A percentile compares a stretch with the other conserved stretches of the same genome.
phyloP scores from a whole-genome alignment of 768 basidiomycete genomes.

The Butyriboletus loyo region DNA sequence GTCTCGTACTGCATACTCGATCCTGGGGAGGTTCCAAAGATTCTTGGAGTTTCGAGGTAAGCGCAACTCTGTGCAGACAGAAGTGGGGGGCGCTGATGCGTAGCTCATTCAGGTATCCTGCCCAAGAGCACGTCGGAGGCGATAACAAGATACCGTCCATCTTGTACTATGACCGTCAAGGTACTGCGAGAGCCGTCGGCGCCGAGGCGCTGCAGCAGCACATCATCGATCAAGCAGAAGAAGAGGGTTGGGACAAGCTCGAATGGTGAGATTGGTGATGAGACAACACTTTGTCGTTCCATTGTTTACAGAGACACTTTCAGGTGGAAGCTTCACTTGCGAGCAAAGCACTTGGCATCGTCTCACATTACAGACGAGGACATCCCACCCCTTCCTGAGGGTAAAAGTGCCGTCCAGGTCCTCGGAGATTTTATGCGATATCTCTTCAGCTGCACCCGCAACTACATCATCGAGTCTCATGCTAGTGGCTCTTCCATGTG shows the following conservation, averaged over 20 bases:
- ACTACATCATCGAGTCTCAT: conserved; percentile 23
- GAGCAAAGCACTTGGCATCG: conserved; percentile 23
- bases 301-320: background rate
- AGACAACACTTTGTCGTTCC: background rate
- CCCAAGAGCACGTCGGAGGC: conserved; percentile 43
- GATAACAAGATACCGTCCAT: conserved; percentile 50
- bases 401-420: conserved; percentile 18
- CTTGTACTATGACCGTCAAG: conserved; percentile 45
- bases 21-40: conserved; percentile 32
- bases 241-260: conserved; percentile 35
- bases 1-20: conserved; percentile 37
- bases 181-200: conserved; percentile 39
- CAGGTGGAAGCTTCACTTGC: conserved; percentile 38
- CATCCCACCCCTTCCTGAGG: conserved; percentile 23
- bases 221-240: conserved; percentile 38
- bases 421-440: conserved; percentile 29
- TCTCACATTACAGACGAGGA: conserved; percentile 23
- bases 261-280: conserved; percentile 34
- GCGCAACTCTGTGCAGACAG: background rate
- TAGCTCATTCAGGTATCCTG: conserved; percentile 38
- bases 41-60: conserved; percentile 29
- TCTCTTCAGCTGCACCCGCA: conserved; percentile 22
- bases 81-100: background rate
- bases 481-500: conserved; percentile 27
- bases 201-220: conserved; percentile 39